phyloP scores from a whole-genome alignment of 768 basidiomycete species.

The Amylocystis lapponica region DNA sequence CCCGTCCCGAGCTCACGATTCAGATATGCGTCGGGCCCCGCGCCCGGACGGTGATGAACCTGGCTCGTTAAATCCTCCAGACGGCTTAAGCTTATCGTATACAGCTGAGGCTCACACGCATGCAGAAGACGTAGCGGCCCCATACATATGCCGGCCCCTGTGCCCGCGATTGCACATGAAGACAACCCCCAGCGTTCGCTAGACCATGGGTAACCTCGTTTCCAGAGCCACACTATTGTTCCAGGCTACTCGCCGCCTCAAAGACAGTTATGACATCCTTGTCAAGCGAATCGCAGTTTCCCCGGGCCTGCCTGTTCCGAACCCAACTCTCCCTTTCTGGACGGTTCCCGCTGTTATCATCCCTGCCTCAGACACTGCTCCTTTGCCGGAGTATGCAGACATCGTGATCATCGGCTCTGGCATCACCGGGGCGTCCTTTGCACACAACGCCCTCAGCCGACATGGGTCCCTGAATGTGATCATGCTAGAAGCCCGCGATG shows the following conservation, averaged over 20 bases:
- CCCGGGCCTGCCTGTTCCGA: conserved; percentile 52
- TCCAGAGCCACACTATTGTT: conserved; percentile 18
- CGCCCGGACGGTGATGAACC: too few species aligned
- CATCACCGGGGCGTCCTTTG: conserved; percentile 62
- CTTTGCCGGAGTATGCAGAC: conserved; percentile 49
- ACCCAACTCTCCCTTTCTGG: conserved; percentile 63
- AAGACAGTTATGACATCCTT: conserved; percentile 22
- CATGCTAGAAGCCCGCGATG: conserved; percentile 78
- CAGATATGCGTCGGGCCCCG: too few species aligned
- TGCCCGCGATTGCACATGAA: too few species aligned
- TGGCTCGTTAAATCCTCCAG: too few species aligned
- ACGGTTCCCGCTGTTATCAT: conserved; percentile 46
- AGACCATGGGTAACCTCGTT: conserved; percentile 16
- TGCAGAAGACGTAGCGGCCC: too few species aligned
- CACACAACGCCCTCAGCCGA: conserved; percentile 44
- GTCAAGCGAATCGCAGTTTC: conserved; percentile 28
- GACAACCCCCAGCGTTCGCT: too few species aligned
- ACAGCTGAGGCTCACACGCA: too few species aligned
- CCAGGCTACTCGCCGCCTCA: conserved; percentile 12
- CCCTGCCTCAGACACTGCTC: conserved; percentile 23
- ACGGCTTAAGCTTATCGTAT: too few species aligned
- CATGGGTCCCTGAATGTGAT: conserved; percentile 40
- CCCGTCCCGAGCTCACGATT: too few species aligned
- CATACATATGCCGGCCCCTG: too few species aligned
- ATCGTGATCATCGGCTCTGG: conserved; percentile 75